These are phyloP conservation scores for Trichoderma orchidacearum DNA, from an alignment of 495 filamentous ascomycete genomes.

Conservation along the genomic window DNA sequence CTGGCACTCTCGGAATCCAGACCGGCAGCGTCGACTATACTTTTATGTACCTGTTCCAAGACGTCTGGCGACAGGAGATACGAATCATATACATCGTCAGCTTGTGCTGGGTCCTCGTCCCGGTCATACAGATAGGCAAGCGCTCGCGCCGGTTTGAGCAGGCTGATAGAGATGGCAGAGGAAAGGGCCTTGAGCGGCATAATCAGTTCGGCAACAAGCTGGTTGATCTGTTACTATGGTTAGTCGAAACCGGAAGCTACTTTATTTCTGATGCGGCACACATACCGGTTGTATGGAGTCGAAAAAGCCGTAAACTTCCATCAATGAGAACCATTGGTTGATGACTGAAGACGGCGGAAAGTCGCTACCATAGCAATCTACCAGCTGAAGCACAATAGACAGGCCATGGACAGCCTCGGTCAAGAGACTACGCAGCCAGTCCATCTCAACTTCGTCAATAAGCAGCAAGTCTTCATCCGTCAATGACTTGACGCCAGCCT, in stretches of 20 bases:
- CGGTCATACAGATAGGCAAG: conserved; percentile 14
- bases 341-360: conserved; percentile 46
- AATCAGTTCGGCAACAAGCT: conserved; percentile 38
- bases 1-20: conserved; percentile 35
- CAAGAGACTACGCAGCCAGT: conserved; percentile 49
- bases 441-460: conserved; percentile 38
- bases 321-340: conserved; percentile 57
- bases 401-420: conserved; percentile 59
- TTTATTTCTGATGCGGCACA: too few relatives aligned
- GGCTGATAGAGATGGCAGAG: conserved; percentile 56
- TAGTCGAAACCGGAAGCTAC: background rate
- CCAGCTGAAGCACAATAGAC: conserved; percentile 55
- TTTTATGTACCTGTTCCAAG: conserved; percentile 50
- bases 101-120: conserved; percentile 22
- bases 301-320: conserved; percentile 51
- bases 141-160: conserved; percentile 52
- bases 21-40: conserved; percentile 37
- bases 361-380: conserved; percentile 40
- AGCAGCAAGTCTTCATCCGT: conserved; percentile 13
- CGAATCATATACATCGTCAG: conserved; percentile 14
- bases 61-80: conserved; percentile 23
- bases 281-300: conserved; percentile 43
- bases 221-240: conserved; percentile 12
- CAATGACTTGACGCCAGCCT: conserved; percentile 11
- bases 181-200: conserved; percentile 51